phyloP scores from a whole-genome alignment of 495 filamentous ascomycete genomes.

The Hapsidospora chrysogenum region DNA sequence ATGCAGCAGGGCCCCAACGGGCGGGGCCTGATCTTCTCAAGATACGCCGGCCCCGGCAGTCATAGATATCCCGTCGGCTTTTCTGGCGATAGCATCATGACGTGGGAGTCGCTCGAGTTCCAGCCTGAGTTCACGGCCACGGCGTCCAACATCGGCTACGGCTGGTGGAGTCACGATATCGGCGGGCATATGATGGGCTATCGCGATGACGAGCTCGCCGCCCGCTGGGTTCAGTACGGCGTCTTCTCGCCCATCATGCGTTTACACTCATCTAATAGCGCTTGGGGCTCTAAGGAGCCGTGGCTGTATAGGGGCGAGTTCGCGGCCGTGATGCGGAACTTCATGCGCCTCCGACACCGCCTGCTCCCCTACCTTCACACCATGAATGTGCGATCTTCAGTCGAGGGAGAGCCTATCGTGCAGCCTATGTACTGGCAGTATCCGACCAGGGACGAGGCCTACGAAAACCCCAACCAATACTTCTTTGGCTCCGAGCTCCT shows the following conservation, averaged over 20 bases:
- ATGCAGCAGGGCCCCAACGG: slow-evolving; percentile 10
- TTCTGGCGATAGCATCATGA: slow-evolving; percentile 38
- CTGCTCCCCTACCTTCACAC: slow-evolving; percentile 43
- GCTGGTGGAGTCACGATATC: slow-evolving; percentile 51
- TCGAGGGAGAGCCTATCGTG: slow-evolving; percentile 28
- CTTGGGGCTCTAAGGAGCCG: slow-evolving; percentile 38
- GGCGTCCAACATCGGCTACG: slow-evolving; percentile 47
- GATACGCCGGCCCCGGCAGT: slow-evolving; percentile 41
- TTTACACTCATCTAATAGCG: slow-evolving; percentile 34
- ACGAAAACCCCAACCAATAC: slow-evolving; percentile 34
- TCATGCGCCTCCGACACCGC: slow-evolving; percentile 31
- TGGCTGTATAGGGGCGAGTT: slow-evolving; percentile 30
- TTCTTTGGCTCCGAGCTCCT: slow-evolving; percentile 36
- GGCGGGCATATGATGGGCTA: slow-evolving; percentile 36
- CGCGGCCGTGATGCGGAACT: slow-evolving; percentile 22
- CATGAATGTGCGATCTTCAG: slow-evolving; percentile 28
- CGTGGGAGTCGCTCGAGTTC: slow-evolving; percentile 39
- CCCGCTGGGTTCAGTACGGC: slow-evolving; percentile 42
- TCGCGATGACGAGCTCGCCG: slow-evolving; percentile 34
- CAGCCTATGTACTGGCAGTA: slow-evolving; percentile 48
- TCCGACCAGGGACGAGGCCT: slow-evolving; percentile 26
- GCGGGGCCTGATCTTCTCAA: slow-evolving; percentile 25
- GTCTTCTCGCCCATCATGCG: slow-evolving; percentile 40
- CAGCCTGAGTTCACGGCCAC: slow-evolving; percentile 47
- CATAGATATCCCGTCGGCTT: slow-evolving; percentile 47